These are phyloP conservation scores for Pythium sp. DNA, from an alignment of 352 stramenopile genomes.

Conservation along the genomic window DNA sequence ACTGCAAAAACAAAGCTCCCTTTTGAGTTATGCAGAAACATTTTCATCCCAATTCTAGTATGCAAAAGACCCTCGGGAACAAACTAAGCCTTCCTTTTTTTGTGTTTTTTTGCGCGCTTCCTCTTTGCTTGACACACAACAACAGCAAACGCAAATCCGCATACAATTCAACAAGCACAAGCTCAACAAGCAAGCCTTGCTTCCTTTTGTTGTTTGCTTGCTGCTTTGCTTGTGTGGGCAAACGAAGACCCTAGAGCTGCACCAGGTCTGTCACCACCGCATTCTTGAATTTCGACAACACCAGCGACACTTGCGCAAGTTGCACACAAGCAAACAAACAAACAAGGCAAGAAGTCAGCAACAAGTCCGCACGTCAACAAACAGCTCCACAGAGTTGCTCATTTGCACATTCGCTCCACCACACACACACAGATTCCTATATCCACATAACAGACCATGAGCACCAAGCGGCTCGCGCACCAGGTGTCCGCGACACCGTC, in stretches of 20 bases:
- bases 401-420: neutral
- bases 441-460: slow-evolving; percentile 5
- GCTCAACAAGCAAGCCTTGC: neutral
- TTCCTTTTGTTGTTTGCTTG: neutral
- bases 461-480: slow-evolving; percentile 19
- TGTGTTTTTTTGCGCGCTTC: neutral
- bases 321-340: neutral
- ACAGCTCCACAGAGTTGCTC: neutral
- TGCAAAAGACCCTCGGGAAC: no score
- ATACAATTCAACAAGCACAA: neutral
- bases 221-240: neutral
- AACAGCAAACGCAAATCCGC: neutral
- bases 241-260: neutral
- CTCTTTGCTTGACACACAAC: neutral
- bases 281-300: slow-evolving; percentile 15
- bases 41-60: no score
- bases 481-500: slow-evolving; percentile 22
- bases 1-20: no score
- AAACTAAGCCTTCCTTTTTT: neutral
- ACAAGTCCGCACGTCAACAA: neutral
- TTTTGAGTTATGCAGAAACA: no score
- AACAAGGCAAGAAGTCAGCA: neutral
- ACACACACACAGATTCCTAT: neutral
- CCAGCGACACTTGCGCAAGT: neutral
- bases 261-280: slow-evolving; percentile 3